These are phyloP conservation scores for Ophiosphaerella narmari DNA, from an alignment of 2,329 filamentous ascomycete genomes.

Conservation along the genomic window DNA sequence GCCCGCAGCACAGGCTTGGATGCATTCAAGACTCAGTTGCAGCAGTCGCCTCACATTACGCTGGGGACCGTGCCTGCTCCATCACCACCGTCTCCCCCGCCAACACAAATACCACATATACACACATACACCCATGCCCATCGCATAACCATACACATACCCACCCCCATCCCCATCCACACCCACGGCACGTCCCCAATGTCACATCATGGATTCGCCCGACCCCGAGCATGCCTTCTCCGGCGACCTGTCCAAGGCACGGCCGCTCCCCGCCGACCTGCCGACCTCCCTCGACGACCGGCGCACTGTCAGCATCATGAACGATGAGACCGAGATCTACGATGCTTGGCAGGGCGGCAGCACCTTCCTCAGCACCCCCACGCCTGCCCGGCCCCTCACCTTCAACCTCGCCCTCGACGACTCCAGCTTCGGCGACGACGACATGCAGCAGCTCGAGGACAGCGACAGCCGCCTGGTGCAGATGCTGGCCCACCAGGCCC, in stretches of 20 bases:
- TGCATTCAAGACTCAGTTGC: not conserved
- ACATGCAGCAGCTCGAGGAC: conserved; percentile 63
- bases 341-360: conserved; percentile 89
- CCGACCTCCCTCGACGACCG: conserved; percentile 92
- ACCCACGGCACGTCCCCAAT: conserved; percentile 22
- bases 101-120: conserved; percentile 32
- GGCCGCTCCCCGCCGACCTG: conserved; percentile 76
- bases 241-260: conserved; percentile 42
- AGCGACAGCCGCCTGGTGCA: conserved; percentile 90
- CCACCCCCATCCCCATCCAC: not conserved
- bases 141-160: not conserved
- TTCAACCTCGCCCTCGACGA: conserved; percentile 88
- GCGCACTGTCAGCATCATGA: conserved; percentile 67
- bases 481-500: conserved; percentile 94
- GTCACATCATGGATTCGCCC: conserved; percentile 42
- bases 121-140: not conserved
- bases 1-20: not conserved
- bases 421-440: conserved; percentile 71
- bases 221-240: conserved; percentile 42
- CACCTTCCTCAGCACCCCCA: conserved; percentile 79
- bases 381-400: conserved; percentile 79
- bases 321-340: conserved; percentile 92
- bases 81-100: conserved; percentile 7
- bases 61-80: conserved; percentile 6
- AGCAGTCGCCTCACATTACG: conserved; percentile 1